Evolutionary conservation across 2,329 filamentous ascomycete genomes (phyloP), one percentile per base, ranked within the genome.

Genomic region (Beauveria australis): DNA sequence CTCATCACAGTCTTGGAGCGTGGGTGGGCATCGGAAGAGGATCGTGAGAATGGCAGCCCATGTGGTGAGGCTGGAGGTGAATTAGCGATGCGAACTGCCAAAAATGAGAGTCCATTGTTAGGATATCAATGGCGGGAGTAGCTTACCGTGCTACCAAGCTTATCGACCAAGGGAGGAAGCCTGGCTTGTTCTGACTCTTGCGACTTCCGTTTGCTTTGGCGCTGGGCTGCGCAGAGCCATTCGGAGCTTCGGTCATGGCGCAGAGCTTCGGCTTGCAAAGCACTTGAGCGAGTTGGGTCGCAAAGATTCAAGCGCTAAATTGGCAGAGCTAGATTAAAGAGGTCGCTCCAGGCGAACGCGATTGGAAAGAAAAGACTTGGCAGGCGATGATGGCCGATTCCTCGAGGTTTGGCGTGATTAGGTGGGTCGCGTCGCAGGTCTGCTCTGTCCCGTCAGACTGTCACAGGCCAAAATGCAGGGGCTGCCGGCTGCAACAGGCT

Each of bases 11-110:
- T 84, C 81, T 30, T 87, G 82, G 63, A 87, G 75, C 9, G 83
- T 84, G 3, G 86, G 78, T 14, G 93, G 93, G 73, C 93, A 99
- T 63, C 88, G 85, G 72, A 99, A 89, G 62, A 93, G 75, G 60
- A 94, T 77, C 26, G 89, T 94, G 63, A 92, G 74, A 65, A 97
- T 86, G 41, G 87, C 82, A 72, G 94, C 96, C 93, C 93, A 99
- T 22, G 91, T 88, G 61, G 87, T 73, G 49, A 97, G 73, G 69
- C 93, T 93, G 64, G 3, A 19, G 30, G 7, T 18, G 40, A 5
- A 28, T 59, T 60, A 59, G 63, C 62, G 60, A 26, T 28, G 49
- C 47, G 56, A 43, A 22, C 22, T 18, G 14, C 56, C 52, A 37
- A 52, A 22, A 12, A 40, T 19, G 18, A 46, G 28, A 16, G 4